These are phyloP conservation scores for Sanguinoderma infundibulare DNA, from an alignment of 1,284 basidiomycete species.

Conservation along the genomic window DNA sequence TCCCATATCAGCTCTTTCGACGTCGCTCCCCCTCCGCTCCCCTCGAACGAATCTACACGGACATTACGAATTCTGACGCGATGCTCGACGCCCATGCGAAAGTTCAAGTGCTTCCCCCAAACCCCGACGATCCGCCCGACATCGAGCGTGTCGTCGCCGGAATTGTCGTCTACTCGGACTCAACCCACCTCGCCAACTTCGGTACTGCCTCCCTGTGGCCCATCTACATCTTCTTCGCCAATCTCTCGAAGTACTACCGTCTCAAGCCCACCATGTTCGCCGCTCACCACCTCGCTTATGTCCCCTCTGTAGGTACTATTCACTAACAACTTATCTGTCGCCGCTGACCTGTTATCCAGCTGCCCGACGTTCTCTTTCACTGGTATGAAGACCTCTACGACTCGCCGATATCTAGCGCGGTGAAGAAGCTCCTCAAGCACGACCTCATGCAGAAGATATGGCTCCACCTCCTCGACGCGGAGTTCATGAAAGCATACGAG, in stretches of 20 bases:
- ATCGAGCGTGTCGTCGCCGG: conserved; percentile 22
- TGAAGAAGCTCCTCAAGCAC: conserved; percentile 25
- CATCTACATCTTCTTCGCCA: conserved; percentile 19
- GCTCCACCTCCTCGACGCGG: conserved; percentile 28
- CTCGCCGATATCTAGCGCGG: background rate
- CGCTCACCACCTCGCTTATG: conserved; percentile 33
- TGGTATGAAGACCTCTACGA: background rate
- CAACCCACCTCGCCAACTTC: conserved; percentile 15
- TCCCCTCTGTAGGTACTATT: conserved; percentile 12
- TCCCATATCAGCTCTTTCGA: conserved; percentile 10
- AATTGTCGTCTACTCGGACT: conserved; percentile 26
- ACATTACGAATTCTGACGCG: conserved; percentile 23
- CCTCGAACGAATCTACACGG: conserved; percentile 19
- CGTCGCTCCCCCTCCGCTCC: background rate
- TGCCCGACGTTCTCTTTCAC: background rate
- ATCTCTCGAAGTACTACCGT: conserved; percentile 30
- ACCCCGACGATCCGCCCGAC: conserved; percentile 16
- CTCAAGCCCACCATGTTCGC: conserved; percentile 19
- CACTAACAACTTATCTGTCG: too few species aligned
- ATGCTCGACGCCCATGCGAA: conserved; percentile 20
- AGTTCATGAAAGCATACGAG: conserved; percentile 30
- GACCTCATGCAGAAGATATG: conserved; percentile 35
- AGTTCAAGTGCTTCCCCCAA: conserved; percentile 9
- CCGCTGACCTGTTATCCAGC: background rate
- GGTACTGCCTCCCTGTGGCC: conserved; percentile 21